Conservation (phyloP, 2,329 filamentous ascomycete species). For the Sporothrix dimorphospora region DNA sequence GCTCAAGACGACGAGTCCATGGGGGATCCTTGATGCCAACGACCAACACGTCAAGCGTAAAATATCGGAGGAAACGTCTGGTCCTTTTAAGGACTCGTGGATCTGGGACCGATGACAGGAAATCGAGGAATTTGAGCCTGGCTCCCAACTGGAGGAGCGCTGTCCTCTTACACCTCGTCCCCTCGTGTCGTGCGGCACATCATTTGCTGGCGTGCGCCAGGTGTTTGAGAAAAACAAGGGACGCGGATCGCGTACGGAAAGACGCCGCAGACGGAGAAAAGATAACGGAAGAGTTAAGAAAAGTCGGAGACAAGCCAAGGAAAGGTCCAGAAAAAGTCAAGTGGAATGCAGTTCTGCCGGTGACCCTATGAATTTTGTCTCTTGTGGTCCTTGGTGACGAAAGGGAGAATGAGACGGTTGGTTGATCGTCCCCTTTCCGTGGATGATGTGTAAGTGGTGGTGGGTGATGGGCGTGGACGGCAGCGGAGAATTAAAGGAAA, state of each 20-base stretch:
- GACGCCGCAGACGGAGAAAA: not conserved
- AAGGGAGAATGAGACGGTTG: slow-evolving; percentile 10
- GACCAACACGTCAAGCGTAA: not conserved
- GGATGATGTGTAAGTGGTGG: slow-evolving; percentile 9
- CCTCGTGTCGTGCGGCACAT: not conserved
- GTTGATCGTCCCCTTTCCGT: slow-evolving; percentile 11
- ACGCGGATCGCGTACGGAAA: not conserved
- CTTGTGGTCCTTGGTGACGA: slow-evolving; percentile 5
- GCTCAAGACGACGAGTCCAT: slow-evolving; percentile 14
- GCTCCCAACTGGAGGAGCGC: not conserved
- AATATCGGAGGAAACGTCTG: not conserved
- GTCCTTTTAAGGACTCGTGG: not conserved
- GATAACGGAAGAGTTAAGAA: not conserved
- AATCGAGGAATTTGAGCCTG: not conserved
- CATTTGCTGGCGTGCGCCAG: slow-evolving; percentile 5
- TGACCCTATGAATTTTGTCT: not conserved
- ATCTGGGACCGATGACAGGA: not conserved
- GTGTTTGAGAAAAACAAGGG: not conserved
- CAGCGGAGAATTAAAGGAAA: not conserved
- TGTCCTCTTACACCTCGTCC: slow-evolving; percentile 25
- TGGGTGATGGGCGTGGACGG: not conserved
- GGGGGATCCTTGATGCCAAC: not conserved
- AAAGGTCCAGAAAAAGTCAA: not conserved
- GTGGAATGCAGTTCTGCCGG: not conserved
- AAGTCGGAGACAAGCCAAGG: not conserved